Conservation (phyloP, 2,329 filamentous ascomycete species). For the Ophiocordyceps camponoti-leonardi region DNA sequence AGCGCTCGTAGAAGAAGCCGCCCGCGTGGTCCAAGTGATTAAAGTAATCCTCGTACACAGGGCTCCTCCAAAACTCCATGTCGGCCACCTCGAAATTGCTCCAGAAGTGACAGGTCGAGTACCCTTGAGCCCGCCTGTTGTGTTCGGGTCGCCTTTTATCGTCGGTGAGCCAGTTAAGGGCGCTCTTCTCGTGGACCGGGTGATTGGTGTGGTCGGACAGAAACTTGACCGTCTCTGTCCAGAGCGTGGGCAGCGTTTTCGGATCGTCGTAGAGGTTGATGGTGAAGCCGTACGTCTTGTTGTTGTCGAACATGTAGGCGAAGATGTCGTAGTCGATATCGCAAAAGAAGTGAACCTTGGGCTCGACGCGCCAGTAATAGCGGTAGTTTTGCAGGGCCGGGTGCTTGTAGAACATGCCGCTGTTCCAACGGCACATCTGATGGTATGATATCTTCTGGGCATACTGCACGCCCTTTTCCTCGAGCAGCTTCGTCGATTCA, state of each 20-base stretch:
- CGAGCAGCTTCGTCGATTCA: constrained; percentile 68
- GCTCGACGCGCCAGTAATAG: constrained; percentile 98
- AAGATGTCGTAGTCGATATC: constrained; percentile 98
- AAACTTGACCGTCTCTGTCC: constrained; percentile 93
- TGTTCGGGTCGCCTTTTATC: constrained; percentile 59
- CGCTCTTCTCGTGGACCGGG: constrained; percentile 59
- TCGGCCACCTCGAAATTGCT: constrained; percentile 96
- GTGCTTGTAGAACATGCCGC: constrained; percentile 93
- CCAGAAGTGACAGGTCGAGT: constrained; percentile 98
- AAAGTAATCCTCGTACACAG: constrained; percentile 89
- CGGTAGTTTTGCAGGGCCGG: constrained; percentile 65
- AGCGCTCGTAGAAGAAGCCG: constrained; percentile 96
- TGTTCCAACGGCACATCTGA: constrained; percentile 99
- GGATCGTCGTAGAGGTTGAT: constrained; percentile 93
- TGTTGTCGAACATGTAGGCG: constrained; percentile 92
- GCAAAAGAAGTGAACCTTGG: constrained; percentile 98
- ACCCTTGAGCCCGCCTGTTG: constrained; percentile 69
- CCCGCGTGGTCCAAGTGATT: constrained; percentile 91
- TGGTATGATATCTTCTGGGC: constrained; percentile 81
- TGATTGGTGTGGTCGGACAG: constrained; percentile 69
- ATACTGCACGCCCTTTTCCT: constrained; percentile 81
- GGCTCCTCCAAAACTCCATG: constrained; percentile 80
- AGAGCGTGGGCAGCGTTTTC: constrained; percentile 68
- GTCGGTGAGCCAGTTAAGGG: constrained; percentile 77
- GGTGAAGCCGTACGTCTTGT: constrained; percentile 98